A percentile compares a stretch with the other conserved stretches of the same genome.
Conservation (phyloP, 2,329 filamentous ascomycete genomes). For the Didymosphaeria variabile region DNA sequence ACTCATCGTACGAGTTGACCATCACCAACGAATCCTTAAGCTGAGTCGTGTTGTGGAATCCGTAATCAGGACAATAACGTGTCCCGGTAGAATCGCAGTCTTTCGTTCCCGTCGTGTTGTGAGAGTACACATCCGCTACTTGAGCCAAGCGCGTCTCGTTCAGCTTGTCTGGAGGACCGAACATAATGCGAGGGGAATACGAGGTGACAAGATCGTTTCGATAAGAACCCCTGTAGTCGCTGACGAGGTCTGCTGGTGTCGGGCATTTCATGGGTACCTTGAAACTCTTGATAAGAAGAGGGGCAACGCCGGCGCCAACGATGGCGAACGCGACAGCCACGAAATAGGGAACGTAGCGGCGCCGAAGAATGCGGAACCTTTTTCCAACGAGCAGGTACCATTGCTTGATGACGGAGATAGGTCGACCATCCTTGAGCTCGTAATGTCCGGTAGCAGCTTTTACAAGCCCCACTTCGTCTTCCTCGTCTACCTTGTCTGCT, state of each 20-base stretch:
- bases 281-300: conserved; percentile 72
- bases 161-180: conserved; percentile 27
- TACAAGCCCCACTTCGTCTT: conserved; percentile 15
- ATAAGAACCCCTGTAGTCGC: conserved; percentile 17
- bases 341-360: conserved; percentile 77
- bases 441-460: conserved; percentile 21
- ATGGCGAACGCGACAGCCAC: conserved; percentile 80
- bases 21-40: conserved; percentile 50
- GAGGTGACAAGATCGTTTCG: conserved; percentile 24
- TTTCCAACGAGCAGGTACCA: conserved; percentile 78
- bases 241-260: conserved; percentile 29
- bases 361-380: conserved; percentile 74
- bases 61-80: conserved; percentile 14
- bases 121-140: conserved; percentile 36
- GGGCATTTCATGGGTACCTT: conserved; percentile 54
- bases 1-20: conserved; percentile 71
- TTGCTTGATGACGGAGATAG: conserved; percentile 74
- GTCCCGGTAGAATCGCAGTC: neutral
- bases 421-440: conserved; percentile 69
- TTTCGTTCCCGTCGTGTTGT: conserved; percentile 33
- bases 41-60: conserved; percentile 30
- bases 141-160: conserved; percentile 23
- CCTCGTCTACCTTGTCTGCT: conserved; percentile 21
- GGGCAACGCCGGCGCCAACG: conserved; percentile 77
- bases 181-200: conserved; percentile 21